These are phyloP conservation scores for Ganoderma lingzhi DNA, from an alignment of 1,284 basidiomycete species.

Conservation along the genomic window DNA sequence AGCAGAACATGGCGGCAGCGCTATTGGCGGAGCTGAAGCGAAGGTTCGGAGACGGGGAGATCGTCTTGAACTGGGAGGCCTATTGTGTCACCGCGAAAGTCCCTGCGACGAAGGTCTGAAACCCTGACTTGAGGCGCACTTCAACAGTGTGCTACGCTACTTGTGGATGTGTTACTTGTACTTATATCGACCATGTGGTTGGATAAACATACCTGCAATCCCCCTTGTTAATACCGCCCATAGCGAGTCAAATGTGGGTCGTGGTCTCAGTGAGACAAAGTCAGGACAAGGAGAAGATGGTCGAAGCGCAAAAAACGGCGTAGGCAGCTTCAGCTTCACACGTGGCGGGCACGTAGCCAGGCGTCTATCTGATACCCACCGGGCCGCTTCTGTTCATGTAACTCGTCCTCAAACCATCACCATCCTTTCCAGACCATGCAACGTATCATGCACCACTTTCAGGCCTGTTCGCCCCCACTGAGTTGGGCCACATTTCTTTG, in stretches of 20 bases:
- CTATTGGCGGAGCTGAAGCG: conserved; percentile 4
- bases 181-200: background rate
- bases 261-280: too few relatives aligned
- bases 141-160: background rate
- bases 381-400: too few relatives aligned
- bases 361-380: too few relatives aligned
- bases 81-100: conserved; percentile 11
- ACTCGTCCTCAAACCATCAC: too few relatives aligned
- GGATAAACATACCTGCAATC: background rate
- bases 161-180: background rate
- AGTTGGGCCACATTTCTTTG: background rate
- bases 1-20: background rate
- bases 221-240: background rate
- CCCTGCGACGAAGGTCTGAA: conserved; percentile 7
- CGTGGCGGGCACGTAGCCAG: too few relatives aligned
- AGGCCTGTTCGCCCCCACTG: background rate
- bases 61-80: conserved; percentile 13
- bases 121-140: background rate
- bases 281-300: background rate
- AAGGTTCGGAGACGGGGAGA: conserved; percentile 11
- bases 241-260: too few relatives aligned
- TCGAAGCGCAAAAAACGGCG: too few relatives aligned
- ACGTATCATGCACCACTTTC: background rate
- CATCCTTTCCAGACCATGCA: too few relatives aligned
- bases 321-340: too few relatives aligned